Base-by-base conservation (phyloP, 1,139 yeast species). In the Nematodospora anomalae region DNA sequence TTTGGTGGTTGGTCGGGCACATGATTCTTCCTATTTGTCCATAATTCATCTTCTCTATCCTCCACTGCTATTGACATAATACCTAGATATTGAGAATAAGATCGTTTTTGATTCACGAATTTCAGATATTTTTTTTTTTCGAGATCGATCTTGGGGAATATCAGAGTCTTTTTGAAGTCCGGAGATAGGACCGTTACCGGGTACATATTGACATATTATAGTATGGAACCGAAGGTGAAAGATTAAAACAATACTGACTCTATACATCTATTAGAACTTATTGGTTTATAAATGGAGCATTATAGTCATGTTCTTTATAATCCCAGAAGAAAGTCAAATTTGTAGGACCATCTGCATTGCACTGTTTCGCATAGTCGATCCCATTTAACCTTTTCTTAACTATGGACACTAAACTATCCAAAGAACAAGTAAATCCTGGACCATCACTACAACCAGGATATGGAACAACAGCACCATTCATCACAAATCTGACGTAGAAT, bases 381-480 rank as follows among this genome's bases (percentile, higher is more conserved):
- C 53, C 62, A 4, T 51, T 52, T 35, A 69, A 48, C 49, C 69
- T 64, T 8, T 50, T 44, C 11, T 58, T 53, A 18, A 70, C 58
- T 35, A 64, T 59, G 1, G 49, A 42, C 37, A 56, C 57, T 44
- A 61, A 80, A 28, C 69, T 67, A 3, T 60, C 53, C 30, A 76
- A 52, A 30, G 67, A 58, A 59, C 84, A 78, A 6, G 81, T 70
- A 52, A 74, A 79, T 0, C 80, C 81, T 0, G 83, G 81, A 3
- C 83, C 83, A 30, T 52, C 46, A 34, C 62, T 60, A 55, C 85
- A 80, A 18, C 54, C 55, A 8, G 71, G 67, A 28, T 77, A 54
- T 1, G 84, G 83, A 20, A 71, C 55, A 2, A 79, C 81, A 1
- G 83, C 79, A 43, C 76, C 82, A 50, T 79, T 79, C 30, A 77